These are phyloP conservation scores for Wickerhamomyces silvicola DNA, from an alignment of 805 yeast genomes.

Conservation along the genomic window DNA sequence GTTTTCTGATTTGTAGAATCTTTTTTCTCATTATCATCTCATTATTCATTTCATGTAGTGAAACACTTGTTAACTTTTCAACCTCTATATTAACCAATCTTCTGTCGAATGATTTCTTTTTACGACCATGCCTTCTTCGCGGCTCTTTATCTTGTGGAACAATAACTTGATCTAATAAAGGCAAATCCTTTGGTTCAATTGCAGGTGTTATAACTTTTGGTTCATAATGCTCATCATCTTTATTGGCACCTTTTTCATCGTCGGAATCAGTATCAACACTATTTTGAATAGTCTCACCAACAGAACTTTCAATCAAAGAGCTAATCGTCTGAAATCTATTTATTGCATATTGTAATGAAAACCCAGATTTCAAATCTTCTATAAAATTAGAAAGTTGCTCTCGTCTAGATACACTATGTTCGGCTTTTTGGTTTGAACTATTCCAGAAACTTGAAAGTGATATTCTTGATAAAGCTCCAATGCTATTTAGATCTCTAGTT, in stretches of 20 bases:
- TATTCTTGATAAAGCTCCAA: constrained; percentile 33
- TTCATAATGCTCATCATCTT: constrained; percentile 31
- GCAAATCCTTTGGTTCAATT: constrained; percentile 39
- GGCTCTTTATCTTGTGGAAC: constrained; percentile 38
- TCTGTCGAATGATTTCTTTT: constrained; percentile 5
- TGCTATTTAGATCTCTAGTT: constrained; percentile 42
- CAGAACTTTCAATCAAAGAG: constrained; percentile 22
- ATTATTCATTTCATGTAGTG: constrained; percentile 16
- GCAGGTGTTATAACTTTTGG: constrained; percentile 51
- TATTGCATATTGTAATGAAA: constrained; percentile 43
- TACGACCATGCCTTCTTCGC: constrained; percentile 7
- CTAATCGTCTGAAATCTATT: constrained; percentile 40
- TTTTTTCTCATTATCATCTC: constrained; percentile 35
- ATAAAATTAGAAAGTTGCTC: constrained; percentile 28
- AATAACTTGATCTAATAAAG: constrained; percentile 45
- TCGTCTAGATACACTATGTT: constrained; percentile 13
- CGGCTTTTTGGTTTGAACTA: neutral
- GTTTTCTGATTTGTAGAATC: constrained; percentile 34
- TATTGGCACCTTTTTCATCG: constrained; percentile 33
- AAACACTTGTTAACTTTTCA: constrained; percentile 12
- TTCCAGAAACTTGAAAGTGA: constrained; percentile 18
- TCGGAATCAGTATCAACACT: constrained; percentile 23
- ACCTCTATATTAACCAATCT: constrained; percentile 6
- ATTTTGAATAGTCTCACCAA: constrained; percentile 25
- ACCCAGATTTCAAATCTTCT: constrained; percentile 35